phyloP scores from a whole-genome alignment of 495 filamentous ascomycete species.

The Xylaria flabelliformis region DNA sequence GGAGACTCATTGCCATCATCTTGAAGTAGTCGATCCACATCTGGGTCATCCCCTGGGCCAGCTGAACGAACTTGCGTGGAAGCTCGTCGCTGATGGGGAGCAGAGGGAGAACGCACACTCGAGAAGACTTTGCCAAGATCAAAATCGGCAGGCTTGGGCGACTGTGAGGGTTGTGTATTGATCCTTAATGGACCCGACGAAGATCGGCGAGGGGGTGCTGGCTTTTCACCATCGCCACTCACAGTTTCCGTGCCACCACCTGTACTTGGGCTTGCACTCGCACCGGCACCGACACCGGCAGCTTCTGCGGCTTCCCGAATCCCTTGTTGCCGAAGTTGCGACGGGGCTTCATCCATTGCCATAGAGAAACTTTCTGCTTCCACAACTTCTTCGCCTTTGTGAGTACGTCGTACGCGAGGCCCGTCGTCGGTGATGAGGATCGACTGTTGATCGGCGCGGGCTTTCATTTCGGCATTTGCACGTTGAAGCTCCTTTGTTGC shows the following conservation, averaged over 20 bases:
- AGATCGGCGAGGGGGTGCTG: constrained; percentile 33
- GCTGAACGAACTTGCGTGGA: constrained; percentile 52
- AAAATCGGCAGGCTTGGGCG: constrained; percentile 60
- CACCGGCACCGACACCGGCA: constrained; percentile 19
- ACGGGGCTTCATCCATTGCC: constrained; percentile 47
- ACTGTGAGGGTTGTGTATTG: constrained; percentile 56
- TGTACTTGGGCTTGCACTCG: neutral
- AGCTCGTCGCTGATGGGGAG: constrained; percentile 51
- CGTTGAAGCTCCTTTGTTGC: constrained; percentile 87
- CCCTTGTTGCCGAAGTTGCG: constrained; percentile 48
- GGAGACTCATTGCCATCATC: constrained; percentile 85
- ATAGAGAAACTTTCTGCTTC: constrained; percentile 62
- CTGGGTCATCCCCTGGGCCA: constrained; percentile 71
- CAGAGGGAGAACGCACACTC: constrained; percentile 66
- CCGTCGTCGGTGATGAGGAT: constrained; percentile 82
- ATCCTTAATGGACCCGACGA: constrained; percentile 51
- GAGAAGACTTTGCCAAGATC: constrained; percentile 76
- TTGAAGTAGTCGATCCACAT: constrained; percentile 87
- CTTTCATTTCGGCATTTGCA: constrained; percentile 74
- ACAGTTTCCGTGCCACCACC: constrained; percentile 36
- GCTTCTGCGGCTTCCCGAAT: constrained; percentile 43
- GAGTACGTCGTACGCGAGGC: constrained; percentile 85
- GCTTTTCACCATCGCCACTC: constrained; percentile 32
- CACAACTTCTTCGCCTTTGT: constrained; percentile 93
- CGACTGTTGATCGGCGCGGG: constrained; percentile 80